These are phyloP conservation scores for Zalaria sp. DNA, from an alignment of 2,329 filamentous ascomycete species.

Conservation along the genomic window DNA sequence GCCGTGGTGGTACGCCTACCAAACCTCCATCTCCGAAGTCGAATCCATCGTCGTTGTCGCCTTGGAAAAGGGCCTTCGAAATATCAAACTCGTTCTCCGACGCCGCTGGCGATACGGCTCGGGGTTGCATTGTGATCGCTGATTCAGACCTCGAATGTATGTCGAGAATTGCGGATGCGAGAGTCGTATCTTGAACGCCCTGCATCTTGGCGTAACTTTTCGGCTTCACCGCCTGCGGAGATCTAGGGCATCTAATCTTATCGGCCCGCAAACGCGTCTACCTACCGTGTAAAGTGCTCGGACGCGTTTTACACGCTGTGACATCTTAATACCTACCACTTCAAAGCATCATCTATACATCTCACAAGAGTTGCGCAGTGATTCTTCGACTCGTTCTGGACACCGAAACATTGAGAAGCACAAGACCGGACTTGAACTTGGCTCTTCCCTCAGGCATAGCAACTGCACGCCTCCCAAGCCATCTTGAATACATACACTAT, in stretches of 20 bases:
- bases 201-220: neutral
- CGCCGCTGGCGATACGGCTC: conserved; percentile 62
- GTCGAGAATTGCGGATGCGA: neutral
- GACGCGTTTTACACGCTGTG: too few species aligned
- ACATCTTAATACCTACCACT: too few species aligned
- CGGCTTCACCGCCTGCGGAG: too few species aligned
- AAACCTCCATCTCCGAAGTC: conserved; percentile 16
- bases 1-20: neutral
- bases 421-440: neutral
- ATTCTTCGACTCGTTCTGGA: too few species aligned
- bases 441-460: too few species aligned
- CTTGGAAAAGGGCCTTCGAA: conserved; percentile 49
- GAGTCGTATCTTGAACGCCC: neutral
- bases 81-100: conserved; percentile 94
- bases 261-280: neutral
- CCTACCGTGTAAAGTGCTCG: neutral
- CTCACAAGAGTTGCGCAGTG: too few species aligned
- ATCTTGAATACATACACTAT: neutral
- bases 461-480: neutral
- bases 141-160: neutral
- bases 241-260: neutral
- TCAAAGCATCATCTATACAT: too few species aligned
- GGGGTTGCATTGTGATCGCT: conserved; percentile 46
- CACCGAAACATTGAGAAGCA: too few species aligned
- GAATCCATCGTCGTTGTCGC: conserved; percentile 45